Percentiles rank a stretch among this genome's conserved stretches.
These are phyloP conservation scores for Leersia perrieri DNA, from an alignment of 176 grass and related monocot genomes.

Conservation along the genomic window DNA sequence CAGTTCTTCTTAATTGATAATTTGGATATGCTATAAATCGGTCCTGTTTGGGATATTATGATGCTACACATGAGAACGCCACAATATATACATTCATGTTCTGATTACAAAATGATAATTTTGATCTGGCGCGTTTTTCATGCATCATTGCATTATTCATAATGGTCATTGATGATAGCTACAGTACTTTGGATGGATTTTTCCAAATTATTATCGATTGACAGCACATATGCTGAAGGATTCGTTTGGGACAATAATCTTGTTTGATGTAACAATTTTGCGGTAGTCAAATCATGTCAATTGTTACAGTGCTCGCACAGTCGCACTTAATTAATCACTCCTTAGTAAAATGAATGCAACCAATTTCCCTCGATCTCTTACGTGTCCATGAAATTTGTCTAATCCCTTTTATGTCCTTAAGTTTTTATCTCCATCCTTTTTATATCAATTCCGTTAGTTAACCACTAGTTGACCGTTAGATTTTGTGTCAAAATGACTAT, in stretches of 20 bases:
- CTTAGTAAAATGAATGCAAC: too few species aligned
- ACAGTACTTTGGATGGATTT: not conserved
- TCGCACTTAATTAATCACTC: too few species aligned
- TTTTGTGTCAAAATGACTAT: too few species aligned
- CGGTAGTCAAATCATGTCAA: too few species aligned
- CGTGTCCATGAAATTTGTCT: too few species aligned
- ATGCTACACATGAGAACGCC: not conserved
- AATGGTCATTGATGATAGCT: not conserved
- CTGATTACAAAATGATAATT: not conserved
- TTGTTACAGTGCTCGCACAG: too few species aligned
- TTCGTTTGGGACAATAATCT: not conserved
- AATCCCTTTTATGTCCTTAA: too few species aligned
- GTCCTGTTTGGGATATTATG: not conserved
- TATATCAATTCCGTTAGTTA: too few species aligned
- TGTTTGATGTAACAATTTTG: too few species aligned
- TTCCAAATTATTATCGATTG: not conserved
- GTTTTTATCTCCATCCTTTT: too few species aligned
- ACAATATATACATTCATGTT: not conserved
- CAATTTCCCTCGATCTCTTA: too few species aligned
- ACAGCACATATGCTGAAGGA: not conserved
- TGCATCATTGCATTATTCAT: not conserved
- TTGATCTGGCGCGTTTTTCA: not conserved
- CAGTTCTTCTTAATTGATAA: not conserved
- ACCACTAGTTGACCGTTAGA: too few species aligned
- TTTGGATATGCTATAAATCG: not conserved